phyloP scores from a whole-genome alignment of 2,329 filamentous ascomycete genomes.

The Fusarium stilboides region DNA sequence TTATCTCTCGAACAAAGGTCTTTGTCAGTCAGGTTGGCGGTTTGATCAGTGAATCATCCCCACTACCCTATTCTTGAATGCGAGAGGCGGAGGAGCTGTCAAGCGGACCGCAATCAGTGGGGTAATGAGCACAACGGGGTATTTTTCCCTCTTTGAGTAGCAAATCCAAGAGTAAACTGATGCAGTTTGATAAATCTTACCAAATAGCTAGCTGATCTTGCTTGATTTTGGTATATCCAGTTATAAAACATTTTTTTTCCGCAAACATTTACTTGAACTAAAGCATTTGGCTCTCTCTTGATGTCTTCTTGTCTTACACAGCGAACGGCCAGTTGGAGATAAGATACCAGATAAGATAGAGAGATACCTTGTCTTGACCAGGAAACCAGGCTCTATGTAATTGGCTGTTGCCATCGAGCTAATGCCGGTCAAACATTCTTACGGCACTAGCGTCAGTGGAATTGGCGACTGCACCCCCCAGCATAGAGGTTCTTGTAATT shows the following conservation, averaged over 20 bases:
- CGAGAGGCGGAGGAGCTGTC: background rate
- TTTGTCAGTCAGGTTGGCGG: conserved; percentile 1
- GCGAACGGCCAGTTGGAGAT: conserved; percentile 14
- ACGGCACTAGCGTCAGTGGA: conserved; percentile 59
- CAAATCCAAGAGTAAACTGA: background rate
- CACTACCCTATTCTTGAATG: conserved; percentile 26
- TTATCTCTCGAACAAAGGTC: background rate
- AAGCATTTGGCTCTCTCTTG: background rate
- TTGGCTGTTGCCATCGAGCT: conserved; percentile 12
- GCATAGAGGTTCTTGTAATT: conserved; percentile 57
- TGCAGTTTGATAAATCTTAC: background rate
- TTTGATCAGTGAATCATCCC: conserved; percentile 27
- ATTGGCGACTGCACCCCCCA: conserved; percentile 60
- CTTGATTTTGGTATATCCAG: background rate
- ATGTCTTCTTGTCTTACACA: conserved; percentile 1
- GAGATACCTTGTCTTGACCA: background rate
- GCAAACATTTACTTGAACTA: background rate
- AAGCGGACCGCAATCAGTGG: conserved; percentile 24
- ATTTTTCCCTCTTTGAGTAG: background rate
- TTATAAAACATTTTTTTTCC: background rate
- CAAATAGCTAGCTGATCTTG: background rate
- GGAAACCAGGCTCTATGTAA: background rate
- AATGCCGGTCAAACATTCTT: conserved; percentile 56
- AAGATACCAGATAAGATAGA: conserved; percentile 41
- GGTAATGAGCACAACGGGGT: conserved; percentile 19